Percentiles rank a stretch among this genome's conserved stretches.
Conservation (phyloP, 352 stramenopile genomes). For the Globisporangium paroecandrum region DNA sequence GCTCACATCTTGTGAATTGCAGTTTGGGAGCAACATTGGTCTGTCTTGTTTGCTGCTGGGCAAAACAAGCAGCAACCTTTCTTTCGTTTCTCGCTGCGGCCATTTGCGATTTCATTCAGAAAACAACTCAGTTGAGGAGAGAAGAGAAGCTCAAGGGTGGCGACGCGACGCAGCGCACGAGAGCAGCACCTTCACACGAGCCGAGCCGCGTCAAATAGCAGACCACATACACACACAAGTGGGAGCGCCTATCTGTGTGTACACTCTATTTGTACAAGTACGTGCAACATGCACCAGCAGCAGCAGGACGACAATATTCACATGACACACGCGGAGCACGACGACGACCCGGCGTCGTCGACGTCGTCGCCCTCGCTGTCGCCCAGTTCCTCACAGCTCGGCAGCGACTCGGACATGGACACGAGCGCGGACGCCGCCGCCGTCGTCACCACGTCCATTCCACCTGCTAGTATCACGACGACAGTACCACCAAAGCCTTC, state of each 20-base stretch:
- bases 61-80: neutral
- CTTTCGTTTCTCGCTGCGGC: neutral
- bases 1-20: neutral
- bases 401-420: slow-evolving; percentile 18
- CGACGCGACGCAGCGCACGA: neutral
- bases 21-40: neutral
- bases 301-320: slow-evolving; percentile 13
- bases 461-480: neutral
- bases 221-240: neutral
- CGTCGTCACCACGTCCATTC: neutral
- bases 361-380: slow-evolving; percentile 6
- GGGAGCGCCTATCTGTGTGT: neutral
- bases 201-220: neutral
- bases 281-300: neutral
- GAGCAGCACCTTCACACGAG: neutral
- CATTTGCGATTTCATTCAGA: neutral
- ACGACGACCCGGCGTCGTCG: slow-evolving; percentile 6
- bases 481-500: neutral
- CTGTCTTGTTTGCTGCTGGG: neutral
- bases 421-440: neutral
- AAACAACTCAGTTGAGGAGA: neutral
- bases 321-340: slow-evolving; percentile 16
- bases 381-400: neutral
- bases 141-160: neutral
- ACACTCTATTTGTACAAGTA: neutral